Evolutionary conservation across 768 basidiomycete genomes (phyloP).

Genomic region (Gelatoporia subvermispora): DNA sequence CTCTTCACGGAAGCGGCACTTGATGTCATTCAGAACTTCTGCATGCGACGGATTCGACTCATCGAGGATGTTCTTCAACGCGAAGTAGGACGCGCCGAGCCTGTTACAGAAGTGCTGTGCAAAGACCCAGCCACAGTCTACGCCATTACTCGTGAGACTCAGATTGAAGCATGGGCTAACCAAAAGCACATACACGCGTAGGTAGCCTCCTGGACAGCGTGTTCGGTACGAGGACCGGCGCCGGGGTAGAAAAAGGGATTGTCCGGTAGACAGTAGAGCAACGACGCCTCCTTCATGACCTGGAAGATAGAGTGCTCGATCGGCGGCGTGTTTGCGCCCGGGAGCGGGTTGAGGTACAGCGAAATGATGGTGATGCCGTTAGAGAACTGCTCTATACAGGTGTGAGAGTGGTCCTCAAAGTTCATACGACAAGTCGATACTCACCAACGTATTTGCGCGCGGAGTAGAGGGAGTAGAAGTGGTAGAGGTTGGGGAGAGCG

Average conservation of each 20-base stretch:
- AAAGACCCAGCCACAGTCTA: conserved; percentile 96
- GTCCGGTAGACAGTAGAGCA: conserved; percentile 92
- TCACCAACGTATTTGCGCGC: conserved; percentile 90
- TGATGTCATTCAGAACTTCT: conserved; percentile 92
- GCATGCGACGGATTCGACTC: conserved; percentile 88
- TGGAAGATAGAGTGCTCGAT: conserved; percentile 97
- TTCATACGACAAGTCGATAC: conserved; percentile 20
- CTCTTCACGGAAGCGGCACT: conserved; percentile 94
- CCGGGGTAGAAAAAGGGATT: conserved; percentile 78
- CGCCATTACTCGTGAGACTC: background rate
- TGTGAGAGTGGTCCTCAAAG: no score
- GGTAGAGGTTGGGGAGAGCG: conserved; percentile 92
- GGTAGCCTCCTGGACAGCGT: conserved; percentile 96
- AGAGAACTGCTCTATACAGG: conserved; percentile 78
- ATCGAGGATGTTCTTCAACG: conserved; percentile 83
- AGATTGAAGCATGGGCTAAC: background rate
- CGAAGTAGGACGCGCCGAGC: conserved; percentile 85
- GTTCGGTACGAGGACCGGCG: conserved; percentile 47
- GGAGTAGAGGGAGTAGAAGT: conserved; percentile 94
- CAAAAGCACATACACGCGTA: conserved; percentile 70
- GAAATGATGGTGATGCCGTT: conserved; percentile 96
- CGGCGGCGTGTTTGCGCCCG: conserved; percentile 72
- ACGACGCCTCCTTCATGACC: conserved; percentile 92
- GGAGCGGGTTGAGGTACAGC: conserved; percentile 90
- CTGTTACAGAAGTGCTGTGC: conserved; percentile 98